Base-by-base conservation (phyloP, 345 rosid species). In the Ceriops tagal region DNA sequence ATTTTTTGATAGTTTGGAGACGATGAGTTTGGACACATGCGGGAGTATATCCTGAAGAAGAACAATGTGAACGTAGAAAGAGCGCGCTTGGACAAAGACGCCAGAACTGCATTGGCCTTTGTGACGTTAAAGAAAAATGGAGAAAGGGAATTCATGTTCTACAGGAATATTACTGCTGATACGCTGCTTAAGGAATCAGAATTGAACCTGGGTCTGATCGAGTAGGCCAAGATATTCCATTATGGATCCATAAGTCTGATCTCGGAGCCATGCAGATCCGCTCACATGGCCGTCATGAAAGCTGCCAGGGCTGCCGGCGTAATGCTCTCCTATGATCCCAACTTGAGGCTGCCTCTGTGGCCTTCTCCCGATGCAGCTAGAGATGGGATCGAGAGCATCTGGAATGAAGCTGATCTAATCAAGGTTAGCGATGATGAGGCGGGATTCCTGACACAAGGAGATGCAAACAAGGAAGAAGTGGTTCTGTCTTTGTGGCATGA, bases 121-220 rank as follows among this genome's bases (percentile, higher is more conserved):
- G 95, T 89, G 61, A 87, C 91, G 0, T 26, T 89, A 55, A 85
- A 78, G 75, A 75, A 69, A 15, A 20, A 87, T 35, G 95, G 91
- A 9, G 88, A 89, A 55, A 87, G 95, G 74, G 95, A 89, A 71
- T 85, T 87, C 66, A 87, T 82, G 89, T 89, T 89, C 74, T 89
- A 83, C 73, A 73, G 95, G 51, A 87, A 87, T 75, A 91, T 89
- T 0, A 87, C 91, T 64, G 95, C 89, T 0, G 95, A 89, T 66
- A 89, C 87, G 91, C 76, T 89, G 8, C 34, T 89, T 6, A 84
- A 85, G 63, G 95, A 87, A 18, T 77, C 90, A 6, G 95, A 87
- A 61, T 64, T 89, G 68, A 89, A 87, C 37, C 68, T 78, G 64
- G 78, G 58, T 64, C 73, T 87, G 5, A 85, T 89, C 35, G 84